Evolutionary conservation across 768 basidiomycete species (phyloP), one percentile per base, ranked within the genome.

Genomic region (Melanogaster broomeanus): DNA sequence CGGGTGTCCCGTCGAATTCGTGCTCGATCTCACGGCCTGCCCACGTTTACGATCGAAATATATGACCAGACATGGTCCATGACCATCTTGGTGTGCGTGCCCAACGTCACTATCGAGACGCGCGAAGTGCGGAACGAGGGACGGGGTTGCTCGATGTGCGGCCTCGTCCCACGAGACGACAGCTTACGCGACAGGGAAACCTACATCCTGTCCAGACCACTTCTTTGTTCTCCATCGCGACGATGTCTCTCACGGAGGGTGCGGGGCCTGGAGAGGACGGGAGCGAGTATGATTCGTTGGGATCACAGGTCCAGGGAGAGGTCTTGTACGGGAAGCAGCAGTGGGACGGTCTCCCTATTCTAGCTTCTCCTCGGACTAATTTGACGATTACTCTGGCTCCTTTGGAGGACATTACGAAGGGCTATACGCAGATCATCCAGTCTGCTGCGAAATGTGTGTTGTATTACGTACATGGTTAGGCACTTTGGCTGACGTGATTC

Each of bases 71-170:
- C n/a, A n/a, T n/a, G n/a, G n/a, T n/a, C n/a, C n/a, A n/a, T n/a
- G n/a, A n/a, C n/a, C n/a, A n/a, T n/a, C n/a, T n/a, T n/a, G n/a
- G n/a, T n/a, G n/a, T n/a, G n/a, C n/a, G n/a, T n/a, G n/a, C n/a
- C 67, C 22, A 62, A 64, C 37, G 43, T 53, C 30, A 49, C 39
- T 2, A 57, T 68, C 27, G 54, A 66, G 48, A 68, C 67, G 2
- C 61, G 67, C 11, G 67, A 66, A 42, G 57, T 67, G 16, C 49
- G 61, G 12, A 64, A 48, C 28, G 39, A 60, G 3, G 60, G 62
- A 10, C 49, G 51, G 61, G 64, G 4, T 2, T 49, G 3, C 9
- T 68, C 2, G 44, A 6, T 10, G 62, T 66, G 25, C 66, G 60
- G 15, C 54, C 62, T 0, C 57, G 24, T 13, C 51, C 48, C 2